These are phyloP conservation scores for Exsudoporus frostii DNA, from an alignment of 768 basidiomycete genomes.

Conservation along the genomic window DNA sequence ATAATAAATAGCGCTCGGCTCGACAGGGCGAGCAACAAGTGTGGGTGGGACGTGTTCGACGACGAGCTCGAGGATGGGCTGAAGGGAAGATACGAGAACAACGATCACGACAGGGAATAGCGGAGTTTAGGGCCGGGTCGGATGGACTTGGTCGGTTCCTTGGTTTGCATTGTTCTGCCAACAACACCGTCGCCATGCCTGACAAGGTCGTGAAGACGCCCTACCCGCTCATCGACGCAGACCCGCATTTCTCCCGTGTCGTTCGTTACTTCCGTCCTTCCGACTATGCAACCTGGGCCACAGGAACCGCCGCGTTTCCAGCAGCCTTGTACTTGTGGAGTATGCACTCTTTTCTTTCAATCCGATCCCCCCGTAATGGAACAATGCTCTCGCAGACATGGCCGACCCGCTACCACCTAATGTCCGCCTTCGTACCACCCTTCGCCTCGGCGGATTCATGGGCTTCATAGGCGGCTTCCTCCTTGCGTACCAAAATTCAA, in stretches of 20 bases:
- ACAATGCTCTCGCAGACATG: slow-evolving; percentile 36
- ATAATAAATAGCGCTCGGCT: slow-evolving; percentile 9
- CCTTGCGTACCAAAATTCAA: slow-evolving; percentile 87
- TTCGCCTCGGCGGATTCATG: slow-evolving; percentile 64
- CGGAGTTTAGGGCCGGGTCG: slow-evolving; percentile 32
- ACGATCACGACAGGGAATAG: slow-evolving; percentile 19
- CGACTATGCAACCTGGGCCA: slow-evolving; percentile 86
- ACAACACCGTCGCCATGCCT: slow-evolving; percentile 28
- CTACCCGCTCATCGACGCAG: slow-evolving; percentile 90
- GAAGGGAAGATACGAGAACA: slow-evolving; percentile 22
- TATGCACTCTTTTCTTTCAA: slow-evolving; percentile 36
- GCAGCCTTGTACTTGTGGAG: slow-evolving; percentile 79
- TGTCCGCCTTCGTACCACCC: slow-evolving; percentile 36
- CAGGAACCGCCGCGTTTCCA: slow-evolving; percentile 77
- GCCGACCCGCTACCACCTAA: slow-evolving; percentile 41
- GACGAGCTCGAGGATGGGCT: slow-evolving; percentile 9
- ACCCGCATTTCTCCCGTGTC: slow-evolving; percentile 87
- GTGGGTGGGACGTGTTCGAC: slow-evolving; percentile 1
- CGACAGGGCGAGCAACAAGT: slow-evolving; percentile 2
- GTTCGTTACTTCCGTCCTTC: slow-evolving; percentile 83
- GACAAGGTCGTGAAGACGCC: slow-evolving; percentile 56
- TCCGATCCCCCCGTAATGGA: slow-evolving; percentile 5
- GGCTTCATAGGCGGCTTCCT: slow-evolving; percentile 92
- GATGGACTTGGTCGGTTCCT: slow-evolving; percentile 9
- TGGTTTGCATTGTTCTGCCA: slow-evolving; percentile 2